Evolutionary conservation across 352 stramenopile species (phyloP), one percentile per base, ranked within the genome.

Genomic region (Globisporangium paroecandrum): DNA sequence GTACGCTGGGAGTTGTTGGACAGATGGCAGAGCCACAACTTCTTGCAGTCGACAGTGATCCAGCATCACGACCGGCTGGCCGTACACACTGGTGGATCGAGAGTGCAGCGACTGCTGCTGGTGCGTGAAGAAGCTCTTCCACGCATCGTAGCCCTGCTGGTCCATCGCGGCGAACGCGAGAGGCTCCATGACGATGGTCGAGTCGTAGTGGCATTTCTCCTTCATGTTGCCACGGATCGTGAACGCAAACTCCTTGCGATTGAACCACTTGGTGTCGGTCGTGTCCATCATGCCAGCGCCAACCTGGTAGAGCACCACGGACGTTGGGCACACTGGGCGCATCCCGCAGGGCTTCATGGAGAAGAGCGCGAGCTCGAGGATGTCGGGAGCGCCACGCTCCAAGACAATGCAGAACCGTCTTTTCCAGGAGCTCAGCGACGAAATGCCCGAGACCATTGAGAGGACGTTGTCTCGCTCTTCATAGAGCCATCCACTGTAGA

Each of bases 281-380:
- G 68, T 70, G 18, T 77, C 64, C 29, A 70, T 60, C 68, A 91
- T 76, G 10, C 82, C 84, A 29, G 64, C 65, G 20, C 76, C 75
- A 25, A 89, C 75, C 18, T 87, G 83, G 57, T 82, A 91, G 18
- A 94, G 56, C 64, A 91, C 72, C 22, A 91, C 82, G 1, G 77
- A 78, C 20, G 69, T 78, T 20, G 86, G 86, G 24, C 81, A 84
- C 55, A 81, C 79, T 1, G 82, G 82, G 1, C 85, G 81, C 34
- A 76, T 64, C 12, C 71, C 72, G 6, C 68, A 73, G 27, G 81
- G 73, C 51, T 78, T 72, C 73, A 88, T 81, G 24, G 69, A 78
- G 51, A 91, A 94, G 10, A 93, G 77, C 27, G 83, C 84, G n/a
- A 94, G 68, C 71, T 95, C 85, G 7, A 94, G 62, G 0, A 90